These are phyloP conservation scores for Miscanthus lutarioriparius DNA, from an alignment of 176 grass and related monocot species.

Conservation along the genomic window DNA sequence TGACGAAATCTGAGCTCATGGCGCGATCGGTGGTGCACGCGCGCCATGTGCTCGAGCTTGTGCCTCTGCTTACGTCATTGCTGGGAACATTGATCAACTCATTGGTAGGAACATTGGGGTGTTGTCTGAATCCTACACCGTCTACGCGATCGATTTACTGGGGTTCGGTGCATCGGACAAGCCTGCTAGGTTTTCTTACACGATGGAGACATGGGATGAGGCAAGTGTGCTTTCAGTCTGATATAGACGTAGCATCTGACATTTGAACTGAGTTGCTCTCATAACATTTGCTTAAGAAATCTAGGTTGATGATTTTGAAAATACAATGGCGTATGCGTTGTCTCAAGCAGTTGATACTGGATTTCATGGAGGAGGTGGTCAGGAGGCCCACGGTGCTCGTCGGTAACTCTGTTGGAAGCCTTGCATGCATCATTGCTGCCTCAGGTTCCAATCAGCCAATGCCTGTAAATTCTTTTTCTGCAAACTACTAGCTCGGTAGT, in stretches of 20 bases:
- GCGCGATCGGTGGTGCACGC: not conserved
- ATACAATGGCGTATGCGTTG: not conserved
- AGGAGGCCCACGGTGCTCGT: conserved; percentile 80
- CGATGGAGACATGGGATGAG: conserved; percentile 91
- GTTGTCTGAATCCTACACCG: conserved; percentile 68
- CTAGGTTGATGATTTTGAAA: not conserved
- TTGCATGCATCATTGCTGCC: conserved; percentile 90
- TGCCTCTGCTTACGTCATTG: not conserved
- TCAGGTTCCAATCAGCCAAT: conserved; percentile 45
- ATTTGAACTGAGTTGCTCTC: not conserved
- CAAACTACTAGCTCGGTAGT: not conserved
- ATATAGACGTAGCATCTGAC: not conserved
- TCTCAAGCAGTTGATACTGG: conserved; percentile 75
- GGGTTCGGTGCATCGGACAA: conserved; percentile 95
- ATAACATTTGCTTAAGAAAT: not conserved
- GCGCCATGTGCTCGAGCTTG: conserved; percentile 23
- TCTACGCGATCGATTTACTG: conserved; percentile 87
- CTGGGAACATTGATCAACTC: not conserved
- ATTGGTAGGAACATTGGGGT: conserved; percentile 58
- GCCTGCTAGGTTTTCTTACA: conserved; percentile 76
- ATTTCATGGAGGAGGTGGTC: conserved; percentile 87
- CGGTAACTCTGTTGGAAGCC: conserved; percentile 91
- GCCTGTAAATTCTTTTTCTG: not conserved
- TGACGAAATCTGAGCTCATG: too few species aligned
- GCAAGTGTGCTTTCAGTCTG: conserved; percentile 27